phyloP scores from a whole-genome alignment of 2,329 filamentous ascomycete species.

The Domatiomyces globalis region DNA sequence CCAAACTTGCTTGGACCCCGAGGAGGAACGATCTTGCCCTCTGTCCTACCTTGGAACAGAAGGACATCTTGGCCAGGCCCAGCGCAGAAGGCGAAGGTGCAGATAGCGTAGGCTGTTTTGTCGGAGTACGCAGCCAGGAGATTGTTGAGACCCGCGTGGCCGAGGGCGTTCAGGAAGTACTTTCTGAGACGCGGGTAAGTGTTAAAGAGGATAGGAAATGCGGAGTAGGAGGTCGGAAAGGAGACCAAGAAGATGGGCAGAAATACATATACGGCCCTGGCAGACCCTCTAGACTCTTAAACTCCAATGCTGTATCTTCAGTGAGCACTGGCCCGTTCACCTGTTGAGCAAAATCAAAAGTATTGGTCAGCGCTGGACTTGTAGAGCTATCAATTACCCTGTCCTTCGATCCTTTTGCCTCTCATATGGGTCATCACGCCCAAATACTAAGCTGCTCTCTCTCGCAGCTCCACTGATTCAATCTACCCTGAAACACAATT shows the following conservation, averaged over 20 bases:
- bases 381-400: neutral
- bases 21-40: slow-evolving; percentile 72
- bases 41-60: slow-evolving; percentile 80
- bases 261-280: slow-evolving; percentile 90
- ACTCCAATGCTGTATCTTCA: slow-evolving; percentile 91
- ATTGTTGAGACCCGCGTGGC: slow-evolving; percentile 76
- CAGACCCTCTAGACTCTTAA: slow-evolving; percentile 76
- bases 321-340: slow-evolving; percentile 77
- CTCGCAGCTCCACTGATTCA: neutral
- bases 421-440: neutral
- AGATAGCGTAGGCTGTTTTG: slow-evolving; percentile 84
- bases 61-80: slow-evolving; percentile 73
- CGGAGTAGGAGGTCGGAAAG: neutral
- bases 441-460: neutral
- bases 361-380: neutral
- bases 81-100: slow-evolving; percentile 83
- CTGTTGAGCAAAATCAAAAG: slow-evolving; percentile 30
- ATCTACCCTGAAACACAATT: neutral
- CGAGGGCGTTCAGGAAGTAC: slow-evolving; percentile 77
- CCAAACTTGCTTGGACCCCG: slow-evolving; percentile 72
- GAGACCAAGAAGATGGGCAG: neutral
- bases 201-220: neutral
- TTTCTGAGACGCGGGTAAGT: slow-evolving; percentile 45
- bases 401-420: neutral
- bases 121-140: slow-evolving; percentile 77